A percentile compares a stretch with the other conserved stretches of the same genome.
phyloP scores from a whole-genome alignment of 1,284 basidiomycete species.

The Fomitopsis palustris region DNA sequence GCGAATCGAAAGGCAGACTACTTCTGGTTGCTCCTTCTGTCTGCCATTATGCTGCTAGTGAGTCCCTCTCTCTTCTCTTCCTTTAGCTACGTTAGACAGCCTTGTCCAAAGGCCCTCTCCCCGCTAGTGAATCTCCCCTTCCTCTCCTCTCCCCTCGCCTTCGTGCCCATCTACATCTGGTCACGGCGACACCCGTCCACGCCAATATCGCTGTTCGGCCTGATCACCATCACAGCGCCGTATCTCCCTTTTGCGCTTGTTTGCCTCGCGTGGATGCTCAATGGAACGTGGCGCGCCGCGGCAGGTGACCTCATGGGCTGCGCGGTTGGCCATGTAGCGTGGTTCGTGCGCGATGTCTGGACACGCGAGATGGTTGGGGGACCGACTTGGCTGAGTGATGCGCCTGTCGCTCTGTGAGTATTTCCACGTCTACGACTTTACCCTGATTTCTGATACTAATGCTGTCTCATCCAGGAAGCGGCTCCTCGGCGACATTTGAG shows the following conservation, averaged over 20 bases:
- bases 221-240: constrained; percentile 92
- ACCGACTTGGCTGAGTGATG: constrained; percentile 69
- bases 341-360: constrained; percentile 96
- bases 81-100: neutral
- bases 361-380: constrained; percentile 86
- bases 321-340: constrained; percentile 86
- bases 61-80: constrained; percentile 24
- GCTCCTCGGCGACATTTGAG: constrained; percentile 51
- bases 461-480: constrained; percentile 46
- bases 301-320: constrained; percentile 86
- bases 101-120: constrained; percentile 59
- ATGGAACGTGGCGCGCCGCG: constrained; percentile 83
- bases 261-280: constrained; percentile 86
- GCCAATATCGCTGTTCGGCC: constrained; percentile 92
- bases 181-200: constrained; percentile 90
- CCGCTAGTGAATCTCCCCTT: constrained; percentile 90
- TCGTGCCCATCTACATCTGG: constrained; percentile 97
- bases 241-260: constrained; percentile 93
- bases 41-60: constrained; percentile 80
- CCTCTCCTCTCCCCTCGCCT: constrained; percentile 84
- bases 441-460: constrained; percentile 7
- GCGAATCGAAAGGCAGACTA: constrained; percentile 90
- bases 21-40: constrained; percentile 86
- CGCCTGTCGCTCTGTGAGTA: constrained; percentile 78
- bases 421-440: too few relatives aligned